Conservation (phyloP, 805 yeast species). For the Pichia manshurica region DNA sequence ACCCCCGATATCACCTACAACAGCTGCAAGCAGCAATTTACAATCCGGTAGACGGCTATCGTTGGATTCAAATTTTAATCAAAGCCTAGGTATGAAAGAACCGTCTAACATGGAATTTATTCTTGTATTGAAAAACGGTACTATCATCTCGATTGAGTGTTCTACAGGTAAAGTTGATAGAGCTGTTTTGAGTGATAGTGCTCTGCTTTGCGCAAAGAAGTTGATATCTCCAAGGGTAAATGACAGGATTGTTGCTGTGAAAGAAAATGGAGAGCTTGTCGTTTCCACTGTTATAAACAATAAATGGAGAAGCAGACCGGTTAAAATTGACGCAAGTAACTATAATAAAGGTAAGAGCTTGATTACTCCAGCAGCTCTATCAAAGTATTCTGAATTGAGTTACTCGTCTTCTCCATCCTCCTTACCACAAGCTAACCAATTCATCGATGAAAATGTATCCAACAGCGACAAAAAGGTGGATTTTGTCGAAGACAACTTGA, state of each 20-base stretch:
- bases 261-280: conserved; percentile 44
- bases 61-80: conserved; percentile 30
- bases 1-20: background rate
- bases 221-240: conserved; percentile 67
- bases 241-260: conserved; percentile 59
- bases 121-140: conserved; percentile 48
- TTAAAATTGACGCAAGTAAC: conserved; percentile 41
- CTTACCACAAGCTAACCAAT: background rate
- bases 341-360: conserved; percentile 40
- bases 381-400: conserved; percentile 15
- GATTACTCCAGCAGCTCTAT: conserved; percentile 35
- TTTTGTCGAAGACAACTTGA: conserved; percentile 3
- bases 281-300: conserved; percentile 63
- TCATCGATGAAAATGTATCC: background rate
- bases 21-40: background rate
- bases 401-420: background rate
- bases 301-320: conserved; percentile 54
- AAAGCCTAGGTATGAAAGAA: conserved; percentile 24
- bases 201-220: conserved; percentile 48
- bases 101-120: conserved; percentile 41
- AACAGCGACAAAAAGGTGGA: conserved; percentile 4
- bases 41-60: conserved; percentile 16
- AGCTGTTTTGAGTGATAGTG: conserved; percentile 27
- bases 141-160: conserved; percentile 44
- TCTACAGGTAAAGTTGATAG: conserved; percentile 39